These are phyloP conservation scores for Russula lepida DNA, from an alignment of 768 basidiomycete species.

Conservation along the genomic window DNA sequence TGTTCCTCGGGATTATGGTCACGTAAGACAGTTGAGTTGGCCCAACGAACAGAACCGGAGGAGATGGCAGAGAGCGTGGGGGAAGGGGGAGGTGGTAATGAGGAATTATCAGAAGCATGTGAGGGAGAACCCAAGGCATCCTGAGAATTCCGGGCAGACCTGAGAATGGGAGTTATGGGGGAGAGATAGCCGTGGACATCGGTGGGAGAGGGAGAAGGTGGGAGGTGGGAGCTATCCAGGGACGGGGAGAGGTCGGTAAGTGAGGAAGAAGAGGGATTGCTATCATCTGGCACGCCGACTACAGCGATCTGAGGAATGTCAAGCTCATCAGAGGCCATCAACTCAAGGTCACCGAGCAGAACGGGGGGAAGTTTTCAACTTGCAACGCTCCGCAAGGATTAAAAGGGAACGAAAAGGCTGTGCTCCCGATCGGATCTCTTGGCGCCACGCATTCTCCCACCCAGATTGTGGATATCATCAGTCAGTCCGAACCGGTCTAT, in stretches of 20 bases:
- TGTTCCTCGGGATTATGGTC: constrained; percentile 58
- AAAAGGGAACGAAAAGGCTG: neutral
- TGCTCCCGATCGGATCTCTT: neutral
- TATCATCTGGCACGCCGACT: constrained; percentile 16
- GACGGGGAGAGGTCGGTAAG: neutral
- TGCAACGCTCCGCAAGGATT: neutral
- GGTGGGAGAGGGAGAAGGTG: neutral
- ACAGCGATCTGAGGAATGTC: constrained; percentile 21
- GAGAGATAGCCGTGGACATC: constrained; percentile 12
- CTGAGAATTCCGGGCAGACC: constrained; percentile 25
- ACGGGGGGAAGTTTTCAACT: neutral
- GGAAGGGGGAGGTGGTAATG: constrained; percentile 50
- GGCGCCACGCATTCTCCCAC: no score
- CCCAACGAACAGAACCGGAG: constrained; percentile 53
- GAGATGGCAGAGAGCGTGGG: constrained; percentile 56
- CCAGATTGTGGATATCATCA: no score
- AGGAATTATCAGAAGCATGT: constrained; percentile 32
- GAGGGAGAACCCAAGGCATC: constrained; percentile 26
- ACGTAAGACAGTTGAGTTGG: constrained; percentile 48
- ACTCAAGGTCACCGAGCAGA: neutral
- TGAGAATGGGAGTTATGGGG: constrained; percentile 13
- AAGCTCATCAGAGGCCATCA: constrained; percentile 13
- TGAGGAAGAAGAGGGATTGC: neutral
- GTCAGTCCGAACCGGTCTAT: no score
- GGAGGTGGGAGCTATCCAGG: neutral